A percentile compares a stretch with the other conserved stretches of the same genome.
phyloP scores from a whole-genome alignment of 495 filamentous ascomycete species.

The Xylaria intraflava region DNA sequence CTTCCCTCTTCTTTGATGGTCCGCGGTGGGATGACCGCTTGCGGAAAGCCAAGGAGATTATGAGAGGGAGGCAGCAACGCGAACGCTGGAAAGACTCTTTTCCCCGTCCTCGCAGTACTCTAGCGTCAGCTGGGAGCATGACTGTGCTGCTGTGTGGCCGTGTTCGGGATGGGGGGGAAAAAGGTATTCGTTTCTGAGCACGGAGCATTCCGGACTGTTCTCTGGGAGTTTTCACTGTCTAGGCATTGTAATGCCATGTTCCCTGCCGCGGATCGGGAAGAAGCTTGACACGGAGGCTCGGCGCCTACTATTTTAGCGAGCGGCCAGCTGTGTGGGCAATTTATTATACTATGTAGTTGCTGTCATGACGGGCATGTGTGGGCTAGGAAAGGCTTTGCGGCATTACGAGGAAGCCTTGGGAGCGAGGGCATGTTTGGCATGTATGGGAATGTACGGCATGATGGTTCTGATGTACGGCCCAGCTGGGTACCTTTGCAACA shows the following conservation, averaged over 20 bases:
- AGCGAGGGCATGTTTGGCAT: not conserved
- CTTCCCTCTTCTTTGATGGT: constrained; percentile 15
- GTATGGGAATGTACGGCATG: not conserved
- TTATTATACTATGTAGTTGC: not conserved
- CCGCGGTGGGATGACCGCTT: constrained; percentile 18
- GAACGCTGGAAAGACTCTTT: constrained; percentile 8
- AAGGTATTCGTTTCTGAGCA: constrained; percentile 9
- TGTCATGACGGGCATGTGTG: not conserved
- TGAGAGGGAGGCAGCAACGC: constrained; percentile 12
- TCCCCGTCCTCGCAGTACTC: constrained; percentile 6
- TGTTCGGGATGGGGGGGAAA: constrained; percentile 18
- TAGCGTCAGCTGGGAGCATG: constrained; percentile 20
- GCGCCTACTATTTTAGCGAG: not conserved
- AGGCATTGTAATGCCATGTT: constrained; percentile 9
- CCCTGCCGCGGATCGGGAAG: constrained; percentile 6
- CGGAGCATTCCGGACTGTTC: constrained; percentile 21
- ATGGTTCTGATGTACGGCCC: not conserved
- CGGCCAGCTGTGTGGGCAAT: not conserved
- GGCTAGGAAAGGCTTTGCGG: not conserved
- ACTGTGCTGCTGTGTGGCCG: constrained; percentile 12
- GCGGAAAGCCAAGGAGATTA: constrained; percentile 20
- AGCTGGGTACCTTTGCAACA: not conserved
- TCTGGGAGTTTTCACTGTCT: not conserved
- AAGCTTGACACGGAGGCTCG: constrained; percentile 4
- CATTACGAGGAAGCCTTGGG: not conserved